Evolutionary conservation across 495 filamentous ascomycete genomes (phyloP).

Genomic region (Penicilliopsis zonata): DNA sequence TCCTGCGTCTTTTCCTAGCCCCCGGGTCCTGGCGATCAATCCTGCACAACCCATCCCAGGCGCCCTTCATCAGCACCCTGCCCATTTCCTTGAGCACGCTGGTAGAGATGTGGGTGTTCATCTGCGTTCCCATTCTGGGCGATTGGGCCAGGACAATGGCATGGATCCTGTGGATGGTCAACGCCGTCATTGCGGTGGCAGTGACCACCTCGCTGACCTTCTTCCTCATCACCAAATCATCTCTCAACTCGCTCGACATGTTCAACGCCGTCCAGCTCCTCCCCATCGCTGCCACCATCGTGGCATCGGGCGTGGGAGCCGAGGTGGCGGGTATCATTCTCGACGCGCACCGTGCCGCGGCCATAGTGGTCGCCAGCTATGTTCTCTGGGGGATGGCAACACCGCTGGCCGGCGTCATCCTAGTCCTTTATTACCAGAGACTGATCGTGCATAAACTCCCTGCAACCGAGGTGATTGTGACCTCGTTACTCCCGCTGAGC

Average conservation of each 20-base stretch:
- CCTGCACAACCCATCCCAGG: conserved; percentile 33
- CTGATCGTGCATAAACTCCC: conserved; percentile 35
- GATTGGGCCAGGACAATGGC: conserved; percentile 18
- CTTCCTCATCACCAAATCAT: conserved; percentile 27
- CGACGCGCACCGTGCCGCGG: conserved; percentile 14
- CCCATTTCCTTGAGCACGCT: conserved; percentile 40
- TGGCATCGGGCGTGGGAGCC: conserved; percentile 30
- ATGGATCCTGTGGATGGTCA: conserved; percentile 36
- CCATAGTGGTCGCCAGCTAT: conserved; percentile 37
- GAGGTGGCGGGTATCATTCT: conserved; percentile 22
- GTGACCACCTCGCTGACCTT: conserved; percentile 30
- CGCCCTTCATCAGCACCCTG: conserved; percentile 32
- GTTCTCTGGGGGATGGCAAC: conserved; percentile 40
- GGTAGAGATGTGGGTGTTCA: conserved; percentile 33
- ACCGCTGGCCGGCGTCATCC: conserved; percentile 31
- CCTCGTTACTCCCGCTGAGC: conserved; percentile 33
- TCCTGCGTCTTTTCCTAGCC: conserved; percentile 35
- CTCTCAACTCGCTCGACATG: conserved; percentile 20
- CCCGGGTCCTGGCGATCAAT: conserved; percentile 33
- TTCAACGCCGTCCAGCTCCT: conserved; percentile 36
- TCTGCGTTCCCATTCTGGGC: conserved; percentile 34
- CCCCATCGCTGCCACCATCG: conserved; percentile 34
- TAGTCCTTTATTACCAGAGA: conserved; percentile 42
- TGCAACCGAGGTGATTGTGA: conserved; percentile 32
- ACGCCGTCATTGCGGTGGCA: conserved; percentile 23